Evolutionary conservation across 163 green algal genomes (phyloP), one percentile per base, ranked within the genome.

Genomic region (Prototheca wickerhamii): DNA sequence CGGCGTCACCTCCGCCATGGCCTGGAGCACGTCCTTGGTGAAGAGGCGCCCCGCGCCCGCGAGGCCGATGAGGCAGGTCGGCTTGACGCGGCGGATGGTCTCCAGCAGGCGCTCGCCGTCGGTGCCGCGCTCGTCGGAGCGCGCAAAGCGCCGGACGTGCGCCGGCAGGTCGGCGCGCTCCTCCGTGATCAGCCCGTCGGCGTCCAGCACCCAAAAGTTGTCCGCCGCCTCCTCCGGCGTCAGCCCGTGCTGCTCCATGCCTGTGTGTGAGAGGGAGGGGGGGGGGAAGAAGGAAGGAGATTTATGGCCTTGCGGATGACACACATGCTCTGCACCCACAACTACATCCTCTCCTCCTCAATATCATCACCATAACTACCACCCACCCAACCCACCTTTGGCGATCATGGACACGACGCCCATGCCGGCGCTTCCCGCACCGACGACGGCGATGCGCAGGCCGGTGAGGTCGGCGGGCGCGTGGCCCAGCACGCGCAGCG

Each of bases 381-480:
- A 23, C 15, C 40, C 40, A 23, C 40, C 15, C 30, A 57, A 28
- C 50, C 28, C 63, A 69, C 68, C 67, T 33, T 68, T 52, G 1
- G 81, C 78, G 6, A 95, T 86, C 83, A 93, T 90, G 25, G 33
- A 32, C 21, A 82, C 75, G 7, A 97, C 90, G 20, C 90, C 90
- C 76, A 94, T 89, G 53, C 88, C 90, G 0, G 90, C 89, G 33
- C 67, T 85, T 4, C 90, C 90, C 0, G 90, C 90, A 2, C 90
- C 90, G 33, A 89, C 68, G 40, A 91, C 85, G 37, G 94, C 76
- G 21, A 96, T 65, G 32, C 74, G 69, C 76, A 93, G 82, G 40
- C 90, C 34, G 23, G 60, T 64, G 55, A 96, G 61, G 23, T 70
- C 83, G 2, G 65, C 61, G 4, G 65, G 23, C 0, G 72, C 64